phyloP scores from a whole-genome alignment of 345 rosid genomes.

The Theobroma cacao region DNA sequence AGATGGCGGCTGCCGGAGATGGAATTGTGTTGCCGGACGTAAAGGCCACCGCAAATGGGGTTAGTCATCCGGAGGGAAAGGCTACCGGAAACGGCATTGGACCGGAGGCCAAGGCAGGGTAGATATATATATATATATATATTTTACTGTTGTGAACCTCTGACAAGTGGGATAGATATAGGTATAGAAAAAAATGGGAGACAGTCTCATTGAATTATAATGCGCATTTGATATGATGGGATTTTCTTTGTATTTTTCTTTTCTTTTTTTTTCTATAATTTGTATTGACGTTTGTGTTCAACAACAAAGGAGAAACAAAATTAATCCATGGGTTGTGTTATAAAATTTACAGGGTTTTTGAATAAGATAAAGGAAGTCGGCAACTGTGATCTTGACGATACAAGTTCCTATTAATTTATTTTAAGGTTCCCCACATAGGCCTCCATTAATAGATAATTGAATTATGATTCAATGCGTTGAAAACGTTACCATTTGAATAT shows the following conservation, averaged over 20 bases:
- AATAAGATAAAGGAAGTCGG: neutral
- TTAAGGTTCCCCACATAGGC: neutral
- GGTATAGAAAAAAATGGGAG: neutral
- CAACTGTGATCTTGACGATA: neutral
- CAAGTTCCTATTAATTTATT: neutral
- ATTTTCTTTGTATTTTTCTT: neutral
- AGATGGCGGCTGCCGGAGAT: conserved; percentile 15
- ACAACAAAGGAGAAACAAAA: neutral
- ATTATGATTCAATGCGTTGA: neutral
- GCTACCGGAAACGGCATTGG: neutral
- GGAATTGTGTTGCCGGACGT: neutral
- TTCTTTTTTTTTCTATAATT: neutral
- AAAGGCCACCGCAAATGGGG: neutral
- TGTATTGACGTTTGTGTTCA: neutral
- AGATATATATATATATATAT: neutral
- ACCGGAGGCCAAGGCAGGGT: neutral
- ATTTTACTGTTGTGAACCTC: neutral
- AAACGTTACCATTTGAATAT: neutral
- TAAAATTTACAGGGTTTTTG: neutral
- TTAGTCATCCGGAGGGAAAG: neutral
- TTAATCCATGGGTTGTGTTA: neutral
- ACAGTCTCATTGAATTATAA: neutral
- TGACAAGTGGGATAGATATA: neutral
- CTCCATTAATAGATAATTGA: neutral
- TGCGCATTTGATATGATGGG: neutral